A percentile compares a stretch with the other conserved stretches of the same genome.
phyloP scores from a whole-genome alignment of 2,329 filamentous ascomycete species.

The Claviceps cyperi region DNA sequence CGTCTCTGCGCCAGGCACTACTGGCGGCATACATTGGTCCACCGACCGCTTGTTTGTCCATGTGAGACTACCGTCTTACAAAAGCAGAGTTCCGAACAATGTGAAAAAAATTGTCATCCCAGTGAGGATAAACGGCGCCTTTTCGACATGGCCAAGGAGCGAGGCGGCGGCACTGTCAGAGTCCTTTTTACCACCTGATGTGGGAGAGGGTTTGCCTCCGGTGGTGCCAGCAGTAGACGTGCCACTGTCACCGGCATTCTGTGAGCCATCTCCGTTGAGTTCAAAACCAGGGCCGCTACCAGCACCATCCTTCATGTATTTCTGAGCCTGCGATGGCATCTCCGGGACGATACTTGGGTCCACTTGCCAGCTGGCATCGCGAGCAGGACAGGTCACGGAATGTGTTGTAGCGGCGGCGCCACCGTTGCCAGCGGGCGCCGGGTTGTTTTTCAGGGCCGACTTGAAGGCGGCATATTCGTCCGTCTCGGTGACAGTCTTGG shows the following conservation, averaged over 20 bases:
- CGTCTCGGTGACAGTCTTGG: conserved; percentile 36
- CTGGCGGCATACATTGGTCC: no score
- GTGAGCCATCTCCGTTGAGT: conserved; percentile 37
- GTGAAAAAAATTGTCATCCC: conserved; percentile 22
- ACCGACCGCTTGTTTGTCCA: background rate
- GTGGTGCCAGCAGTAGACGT: conserved; percentile 30
- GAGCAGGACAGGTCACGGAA: conserved; percentile 33
- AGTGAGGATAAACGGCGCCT: conserved; percentile 21
- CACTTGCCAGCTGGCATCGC: conserved; percentile 35
- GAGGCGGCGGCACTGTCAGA: conserved; percentile 18
- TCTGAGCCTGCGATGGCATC: conserved; percentile 34
- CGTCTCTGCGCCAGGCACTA: no score
- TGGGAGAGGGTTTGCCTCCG: conserved; percentile 17
- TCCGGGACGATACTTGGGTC: conserved; percentile 33
- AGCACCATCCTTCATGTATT: conserved; percentile 40
- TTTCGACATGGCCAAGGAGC: conserved; percentile 13
- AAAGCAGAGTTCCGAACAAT: conserved; percentile 24
- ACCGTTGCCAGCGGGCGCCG: conserved; percentile 35
- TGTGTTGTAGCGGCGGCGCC: conserved; percentile 34
- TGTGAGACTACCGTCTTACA: conserved; percentile 18
- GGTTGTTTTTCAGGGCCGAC: conserved; percentile 30
- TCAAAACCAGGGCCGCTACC: conserved; percentile 38
- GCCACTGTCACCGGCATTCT: conserved; percentile 32
- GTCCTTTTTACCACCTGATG: conserved; percentile 8
- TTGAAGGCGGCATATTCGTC: conserved; percentile 47